Evolutionary conservation across 441 rosid species (phyloP), one percentile per base, ranked within the genome.

Genomic region (Caryocar brasiliense): DNA sequence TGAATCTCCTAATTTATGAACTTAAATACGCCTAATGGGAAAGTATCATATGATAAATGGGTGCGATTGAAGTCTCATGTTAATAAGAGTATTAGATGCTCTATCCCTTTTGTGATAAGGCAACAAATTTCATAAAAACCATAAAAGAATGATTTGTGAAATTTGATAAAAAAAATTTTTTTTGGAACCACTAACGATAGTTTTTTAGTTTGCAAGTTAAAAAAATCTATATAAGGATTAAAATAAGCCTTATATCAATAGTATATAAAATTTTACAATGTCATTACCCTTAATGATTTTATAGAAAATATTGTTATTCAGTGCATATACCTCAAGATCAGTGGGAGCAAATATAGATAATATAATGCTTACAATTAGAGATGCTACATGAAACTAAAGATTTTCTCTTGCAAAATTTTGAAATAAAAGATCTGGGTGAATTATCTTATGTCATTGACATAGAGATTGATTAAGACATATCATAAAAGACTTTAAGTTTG

Each of bases 271-370:
- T 40, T 40, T 40, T 21, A 40, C 22, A 40, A 21, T 17, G 12
- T 40, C 15, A 21, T 40, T 0, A 40, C 3, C 3, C 17, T 21
- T 1, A 12, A 17, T 21, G 1, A 21, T 40, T 40, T 40, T 21
- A 21, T 6, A n/a, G n/a, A 34, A 11, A 34, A 34, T 11, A 34
- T 34, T 34, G 38, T 34, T 3, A 11, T 3, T 34, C 5, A 34
- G 3, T 34, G 38, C 10, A 34, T 34, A 34, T 34, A 34, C 38
- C 22, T 15, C 15, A 21, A 40, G 22, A 8, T 40, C 24, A 40
- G 45, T 40, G 45, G 22, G 45, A 40, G 45, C 15, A 34, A 34
- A 34, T 34, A n/a, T n/a, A n/a, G n/a, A n/a, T n/a, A n/a, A n/a
- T n/a, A n/a, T n/a, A n/a, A n/a, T n/a, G n/a, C n/a, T n/a, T n/a